Evolutionary conservation across 208 protist species (phyloP), one percentile per base, ranked within the genome.

Genomic region (Leishmania turanica): DNA sequence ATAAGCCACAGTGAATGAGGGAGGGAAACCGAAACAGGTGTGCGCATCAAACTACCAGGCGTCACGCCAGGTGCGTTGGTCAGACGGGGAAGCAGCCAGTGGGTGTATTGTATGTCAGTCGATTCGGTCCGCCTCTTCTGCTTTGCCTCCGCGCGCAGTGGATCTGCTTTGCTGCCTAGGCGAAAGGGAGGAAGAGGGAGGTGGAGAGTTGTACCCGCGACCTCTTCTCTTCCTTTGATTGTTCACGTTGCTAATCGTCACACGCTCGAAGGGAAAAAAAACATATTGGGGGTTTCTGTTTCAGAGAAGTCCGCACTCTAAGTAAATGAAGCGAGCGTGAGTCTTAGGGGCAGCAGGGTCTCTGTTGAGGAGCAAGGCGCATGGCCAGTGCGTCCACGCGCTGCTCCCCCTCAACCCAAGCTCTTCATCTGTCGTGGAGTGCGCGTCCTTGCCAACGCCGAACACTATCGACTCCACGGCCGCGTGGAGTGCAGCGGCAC

Each of bases 1-100:
- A 58, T 37, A 42, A 72, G 3, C 58, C 74, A 34, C 37, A 77
- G 56, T 49, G 54, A 84, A 34, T 73, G 37, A 42, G 72, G n/a
- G 17, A 54, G 24, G 40, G 8, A 71, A 77, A 34, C 58, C 53
- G 1, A 79, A n/a, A 58, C 17, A 24, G 4, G 27, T n/a, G n/a
- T 53, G 69, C 45, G 19, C n/a, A 8, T 75, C 66, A 7, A 15
- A 71, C 40, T 71, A 37, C 15, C 66, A 47, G 37, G 21, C 21
- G 66, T 24, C 40, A 47, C 40, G 21, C 21, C 69, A 34, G 69
- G 40, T 2, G 66, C 40, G 40, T 34, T 71, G 40, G 31, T 45
- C 66, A 47, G 40, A 69, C 64, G 34, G 15, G 7, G 64, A 42
- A 47, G 40, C 34, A 71, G 31, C 40, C 69, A 51, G 42, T 37